Base-by-base conservation (phyloP, 257 asterid genomes). In the Vinca minor region DNA sequence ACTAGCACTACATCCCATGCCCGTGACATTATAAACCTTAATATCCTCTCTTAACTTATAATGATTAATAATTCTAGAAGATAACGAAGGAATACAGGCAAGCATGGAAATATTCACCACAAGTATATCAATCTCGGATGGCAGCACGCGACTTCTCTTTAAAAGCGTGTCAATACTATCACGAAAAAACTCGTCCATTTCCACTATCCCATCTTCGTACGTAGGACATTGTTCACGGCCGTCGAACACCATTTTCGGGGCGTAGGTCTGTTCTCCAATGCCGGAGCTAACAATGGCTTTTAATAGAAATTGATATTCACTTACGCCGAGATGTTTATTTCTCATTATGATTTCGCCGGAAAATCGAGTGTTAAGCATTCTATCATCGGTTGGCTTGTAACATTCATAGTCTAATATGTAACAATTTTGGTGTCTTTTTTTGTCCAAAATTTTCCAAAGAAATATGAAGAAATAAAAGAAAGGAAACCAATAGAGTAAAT, bases 1-100 rank as follows among this genome's bases (percentile, higher is more conserved):
- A 60, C 98, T 92, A 0, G 97, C 98, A 71, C 96, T 85, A 48
- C 97, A 92, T 1, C 98, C 98, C 98, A 92, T 92, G 0, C 96
- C 96, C 0, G 95, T 79, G 50, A 92, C 78, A 53, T 87, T 89
- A 11, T 89, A 92, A 10, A 80, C 82, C 85, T 92, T 92, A 18
- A 89, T 44, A 21, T 84, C 88, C 0, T 82, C 87, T 1, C 85
- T 73, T 94, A 89, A 59, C 71, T 79, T 78, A 71, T 81, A 89
- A 0, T 7, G 42, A 41, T 87, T 85, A 56, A 92, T 76, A 36
- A 89, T 84, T 36, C 94, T 70, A 0, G 91, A 36, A 0, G 97
- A 53, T 4, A 87, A 63, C 0, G 96, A 89, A 1, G 98, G 97
- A 10, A 64, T 0, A 0, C 78, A 53, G 31, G 95, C 77, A 10